A percentile compares a stretch with the other conserved stretches of the same genome.
Evolutionary conservation across 176 grass and related monocot species (phyloP).

Genomic region (Aegilops speltoides): DNA sequence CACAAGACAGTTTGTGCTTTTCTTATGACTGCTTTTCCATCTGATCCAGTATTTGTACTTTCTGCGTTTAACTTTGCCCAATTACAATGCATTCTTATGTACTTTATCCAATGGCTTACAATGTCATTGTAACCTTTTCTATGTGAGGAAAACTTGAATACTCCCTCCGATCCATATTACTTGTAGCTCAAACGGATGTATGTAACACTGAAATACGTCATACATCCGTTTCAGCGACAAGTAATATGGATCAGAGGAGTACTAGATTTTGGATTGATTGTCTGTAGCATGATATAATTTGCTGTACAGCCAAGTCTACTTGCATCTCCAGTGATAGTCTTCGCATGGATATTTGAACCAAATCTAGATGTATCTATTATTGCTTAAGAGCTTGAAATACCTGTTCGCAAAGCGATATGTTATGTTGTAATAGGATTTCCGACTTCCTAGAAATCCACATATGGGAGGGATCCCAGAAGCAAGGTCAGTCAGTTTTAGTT

Average conservation of each 20-base stretch:
- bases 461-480: constrained; percentile 19
- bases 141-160: neutral
- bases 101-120: neutral
- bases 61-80: constrained; percentile 1
- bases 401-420: neutral
- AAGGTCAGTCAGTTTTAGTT: neutral
- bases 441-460: neutral
- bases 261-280: neutral
- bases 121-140: neutral
- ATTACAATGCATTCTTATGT: neutral
- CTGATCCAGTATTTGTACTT: neutral
- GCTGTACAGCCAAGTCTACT: neutral
- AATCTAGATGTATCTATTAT: neutral
- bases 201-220: too few species aligned
- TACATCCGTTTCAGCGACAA: too few species aligned
- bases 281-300: neutral
- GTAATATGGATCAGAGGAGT: too few species aligned
- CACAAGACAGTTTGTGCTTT: neutral
- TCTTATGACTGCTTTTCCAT: neutral
- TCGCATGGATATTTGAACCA: neutral
- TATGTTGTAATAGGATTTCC: constrained; percentile 5
- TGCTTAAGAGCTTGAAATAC: neutral
- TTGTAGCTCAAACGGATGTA: too few species aligned
- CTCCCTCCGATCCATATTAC: too few species aligned
- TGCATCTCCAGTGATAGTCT: neutral